Percentiles rank a stretch among this genome's conserved stretches.
Evolutionary conservation across 2,329 filamentous ascomycete species (phyloP).

Genomic region (Botrytis sinoallii): DNA sequence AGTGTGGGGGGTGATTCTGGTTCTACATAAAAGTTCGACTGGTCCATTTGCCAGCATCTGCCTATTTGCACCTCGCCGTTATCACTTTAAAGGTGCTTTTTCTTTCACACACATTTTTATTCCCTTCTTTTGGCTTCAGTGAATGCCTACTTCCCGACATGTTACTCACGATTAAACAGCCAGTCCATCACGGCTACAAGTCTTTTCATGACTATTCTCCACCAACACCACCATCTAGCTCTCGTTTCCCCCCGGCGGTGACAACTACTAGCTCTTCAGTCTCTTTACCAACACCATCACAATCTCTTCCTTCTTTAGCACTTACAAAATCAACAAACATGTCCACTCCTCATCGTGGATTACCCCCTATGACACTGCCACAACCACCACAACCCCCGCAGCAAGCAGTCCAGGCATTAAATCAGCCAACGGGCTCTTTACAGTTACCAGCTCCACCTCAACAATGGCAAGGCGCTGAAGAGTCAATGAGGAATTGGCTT

Average conservation of each 20-base stretch:
- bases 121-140: constrained; percentile 33
- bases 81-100: constrained; percentile 32
- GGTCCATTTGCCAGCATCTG: constrained; percentile 29
- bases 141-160: constrained; percentile 39
- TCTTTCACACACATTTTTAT: constrained; percentile 32
- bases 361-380: constrained; percentile 63
- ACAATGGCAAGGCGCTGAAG: constrained; percentile 65
- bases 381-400: constrained; percentile 34
- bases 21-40: constrained; percentile 32
- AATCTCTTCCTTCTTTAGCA: constrained; percentile 37
- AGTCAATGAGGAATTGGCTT: constrained; percentile 70
- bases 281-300: constrained; percentile 33
- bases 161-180: constrained; percentile 52
- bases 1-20: constrained; percentile 32
- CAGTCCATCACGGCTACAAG: constrained; percentile 46
- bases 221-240: constrained; percentile 41
- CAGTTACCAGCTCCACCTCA: constrained; percentile 62
- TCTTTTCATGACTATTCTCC: constrained; percentile 48
- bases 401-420: constrained; percentile 29
- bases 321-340: constrained; percentile 50
- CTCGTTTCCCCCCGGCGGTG: constrained; percentile 42
- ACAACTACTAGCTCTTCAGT: constrained; percentile 37
- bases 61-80: constrained; percentile 26
- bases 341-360: constrained; percentile 68
- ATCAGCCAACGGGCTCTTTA: constrained; percentile 42